Evolutionary conservation across 352 stramenopile species (phyloP).

Genomic region (Phytophthora litchii): DNA sequence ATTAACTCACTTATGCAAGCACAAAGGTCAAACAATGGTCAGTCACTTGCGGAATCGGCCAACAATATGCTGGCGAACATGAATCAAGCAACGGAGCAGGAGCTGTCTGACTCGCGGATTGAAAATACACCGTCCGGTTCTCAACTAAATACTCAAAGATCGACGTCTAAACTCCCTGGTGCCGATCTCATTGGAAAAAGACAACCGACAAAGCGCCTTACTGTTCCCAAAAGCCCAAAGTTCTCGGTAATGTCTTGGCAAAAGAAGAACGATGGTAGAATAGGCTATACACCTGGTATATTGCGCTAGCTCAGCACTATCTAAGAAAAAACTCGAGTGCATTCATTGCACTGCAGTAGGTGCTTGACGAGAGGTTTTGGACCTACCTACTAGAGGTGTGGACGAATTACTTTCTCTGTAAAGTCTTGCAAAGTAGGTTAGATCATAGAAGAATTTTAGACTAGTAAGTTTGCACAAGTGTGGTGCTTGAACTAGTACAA

Average conservation of each 20-base stretch:
- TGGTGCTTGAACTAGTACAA: too few relatives aligned
- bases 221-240: slow-evolving; percentile 78
- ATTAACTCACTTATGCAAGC: slow-evolving; percentile 74
- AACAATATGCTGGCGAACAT: slow-evolving; percentile 56
- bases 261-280: slow-evolving; percentile 48
- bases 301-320: background rate
- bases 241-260: slow-evolving; percentile 90
- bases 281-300: background rate
- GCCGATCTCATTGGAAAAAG: slow-evolving; percentile 22
- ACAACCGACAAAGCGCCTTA: slow-evolving; percentile 56
- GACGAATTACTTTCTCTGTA: too few relatives aligned
- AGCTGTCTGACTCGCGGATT: slow-evolving; percentile 14
- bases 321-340: too few relatives aligned
- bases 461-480: too few relatives aligned
- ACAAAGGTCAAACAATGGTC: slow-evolving; percentile 48
- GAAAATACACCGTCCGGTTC: slow-evolving; percentile 10
- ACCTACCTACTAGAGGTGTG: too few relatives aligned
- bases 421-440: too few relatives aligned
- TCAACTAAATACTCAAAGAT: slow-evolving; percentile 47
- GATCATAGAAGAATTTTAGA: too few relatives aligned
- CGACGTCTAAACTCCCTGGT: slow-evolving; percentile 35
- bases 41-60: slow-evolving; percentile 57
- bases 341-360: too few relatives aligned
- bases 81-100: slow-evolving; percentile 1
- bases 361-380: too few relatives aligned